These are phyloP conservation scores for Coniophora puteana DNA, from an alignment of 1,284 basidiomycete genomes.

Conservation along the genomic window DNA sequence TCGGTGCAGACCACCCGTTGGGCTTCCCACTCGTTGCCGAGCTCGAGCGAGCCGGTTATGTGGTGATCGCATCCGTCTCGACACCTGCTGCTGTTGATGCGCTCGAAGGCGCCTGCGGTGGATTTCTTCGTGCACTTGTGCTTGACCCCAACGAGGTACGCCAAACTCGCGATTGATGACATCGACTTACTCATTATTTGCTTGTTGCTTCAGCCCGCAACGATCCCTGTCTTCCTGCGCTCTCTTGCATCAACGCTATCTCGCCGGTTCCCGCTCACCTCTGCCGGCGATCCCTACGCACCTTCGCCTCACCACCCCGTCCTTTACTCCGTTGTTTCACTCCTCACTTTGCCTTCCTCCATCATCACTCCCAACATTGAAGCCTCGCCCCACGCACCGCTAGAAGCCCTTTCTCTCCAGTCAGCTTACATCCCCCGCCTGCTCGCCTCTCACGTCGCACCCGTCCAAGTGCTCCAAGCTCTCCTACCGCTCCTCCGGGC, in stretches of 20 bases:
- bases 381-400: constrained; percentile 46
- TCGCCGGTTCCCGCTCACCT: constrained; percentile 74
- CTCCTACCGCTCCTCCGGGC: constrained; percentile 72
- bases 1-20: constrained; percentile 73
- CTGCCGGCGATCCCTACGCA: constrained; percentile 74
- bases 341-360: constrained; percentile 50
- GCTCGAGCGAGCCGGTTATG: constrained; percentile 73
- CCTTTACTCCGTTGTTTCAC: constrained; percentile 68
- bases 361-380: constrained; percentile 22
- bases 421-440: constrained; percentile 65
- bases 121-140: constrained; percentile 75
- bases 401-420: constrained; percentile 67
- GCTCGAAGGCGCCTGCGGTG: constrained; percentile 62
- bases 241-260: constrained; percentile 74
- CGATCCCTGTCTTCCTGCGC: constrained; percentile 70
- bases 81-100: constrained; percentile 57
- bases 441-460: constrained; percentile 67
- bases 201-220: constrained; percentile 58
- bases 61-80: constrained; percentile 74
- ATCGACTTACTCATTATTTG: constrained; percentile 8
- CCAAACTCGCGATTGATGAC: constrained; percentile 1
- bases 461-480: constrained; percentile 70
- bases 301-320: constrained; percentile 59
- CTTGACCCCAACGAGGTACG: constrained; percentile 70
- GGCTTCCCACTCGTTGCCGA: constrained; percentile 67